Conservation (phyloP, 2,329 filamentous ascomycete genomes). For the Beauveria asiatica region DNA sequence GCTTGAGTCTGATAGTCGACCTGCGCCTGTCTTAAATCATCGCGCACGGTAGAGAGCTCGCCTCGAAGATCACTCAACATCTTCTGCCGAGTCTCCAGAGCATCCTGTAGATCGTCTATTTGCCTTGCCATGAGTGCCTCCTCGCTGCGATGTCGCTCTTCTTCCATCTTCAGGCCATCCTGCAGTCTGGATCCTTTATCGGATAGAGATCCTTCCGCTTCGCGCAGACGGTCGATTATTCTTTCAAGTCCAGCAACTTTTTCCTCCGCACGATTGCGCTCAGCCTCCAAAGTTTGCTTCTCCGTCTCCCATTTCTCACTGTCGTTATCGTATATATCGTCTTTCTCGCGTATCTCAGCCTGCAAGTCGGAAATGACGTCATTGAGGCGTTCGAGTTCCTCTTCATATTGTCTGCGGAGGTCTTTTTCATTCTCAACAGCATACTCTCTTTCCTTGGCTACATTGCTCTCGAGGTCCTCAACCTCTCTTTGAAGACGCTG, state of each 20-base stretch:
- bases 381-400: slow-evolving; percentile 42
- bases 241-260: slow-evolving; percentile 59
- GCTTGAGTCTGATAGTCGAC: slow-evolving; percentile 53
- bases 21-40: slow-evolving; percentile 61
- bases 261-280: slow-evolving; percentile 59
- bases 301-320: slow-evolving; percentile 65
- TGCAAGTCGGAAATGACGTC: slow-evolving; percentile 55
- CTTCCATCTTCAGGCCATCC: slow-evolving; percentile 60
- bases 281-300: slow-evolving; percentile 54
- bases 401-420: slow-evolving; percentile 36
- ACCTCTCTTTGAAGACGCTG: slow-evolving; percentile 38
- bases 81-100: slow-evolving; percentile 59
- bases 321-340: slow-evolving; percentile 62
- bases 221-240: slow-evolving; percentile 61
- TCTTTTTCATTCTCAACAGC: slow-evolving; percentile 53
- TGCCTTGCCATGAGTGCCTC: slow-evolving; percentile 64
- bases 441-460: slow-evolving; percentile 48
- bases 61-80: slow-evolving; percentile 55
- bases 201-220: slow-evolving; percentile 58
- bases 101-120: slow-evolving; percentile 63
- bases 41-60: slow-evolving; percentile 57
- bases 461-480: slow-evolving; percentile 37
- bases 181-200: slow-evolving; percentile 60
- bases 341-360: slow-evolving; percentile 58
- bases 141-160: slow-evolving; percentile 62